Conservation (phyloP, 371 early-diverging fungal species). For the Agmasoma carcini region DNA sequence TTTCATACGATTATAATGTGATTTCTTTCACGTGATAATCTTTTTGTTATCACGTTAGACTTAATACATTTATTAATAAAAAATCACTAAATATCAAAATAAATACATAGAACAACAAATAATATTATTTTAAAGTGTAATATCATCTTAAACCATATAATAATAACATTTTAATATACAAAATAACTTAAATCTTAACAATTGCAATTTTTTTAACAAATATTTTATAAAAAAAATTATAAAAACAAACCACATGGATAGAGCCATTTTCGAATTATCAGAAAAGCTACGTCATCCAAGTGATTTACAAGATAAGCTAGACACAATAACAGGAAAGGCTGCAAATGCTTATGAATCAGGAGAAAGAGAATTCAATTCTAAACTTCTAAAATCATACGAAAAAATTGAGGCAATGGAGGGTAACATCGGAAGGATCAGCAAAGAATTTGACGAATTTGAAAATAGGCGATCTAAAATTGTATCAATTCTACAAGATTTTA, state of each 20-base stretch:
- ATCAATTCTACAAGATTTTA: constrained; percentile 20
- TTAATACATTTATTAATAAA: no score
- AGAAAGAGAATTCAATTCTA: constrained; percentile 3
- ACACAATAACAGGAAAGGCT: constrained; percentile 1
- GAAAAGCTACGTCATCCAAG: constrained; percentile 38
- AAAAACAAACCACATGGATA: constrained; percentile 17
- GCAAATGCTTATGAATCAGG: constrained; percentile 14
- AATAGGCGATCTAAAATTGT: constrained; percentile 16
- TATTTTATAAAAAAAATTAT: neutral
- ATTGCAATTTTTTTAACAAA: neutral
- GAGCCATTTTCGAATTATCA: constrained; percentile 27
- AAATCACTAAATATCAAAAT: no score
- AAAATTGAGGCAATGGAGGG: constrained; percentile 10
- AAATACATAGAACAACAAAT: no score
- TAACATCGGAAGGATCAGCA: constrained; percentile 3
- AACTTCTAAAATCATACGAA: constrained; percentile 10
- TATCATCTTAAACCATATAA: no score
- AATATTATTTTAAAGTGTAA: no score
- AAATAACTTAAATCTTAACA: neutral
- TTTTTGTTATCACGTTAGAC: no score
- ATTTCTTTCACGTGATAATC: no score
- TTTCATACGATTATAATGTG: no score
- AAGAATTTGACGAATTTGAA: constrained; percentile 7
- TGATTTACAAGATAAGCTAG: constrained; percentile 36
- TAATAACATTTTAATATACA: neutral